Conservation (phyloP, 2,329 filamentous ascomycete genomes). For the Chaetomium sp. region DNA sequence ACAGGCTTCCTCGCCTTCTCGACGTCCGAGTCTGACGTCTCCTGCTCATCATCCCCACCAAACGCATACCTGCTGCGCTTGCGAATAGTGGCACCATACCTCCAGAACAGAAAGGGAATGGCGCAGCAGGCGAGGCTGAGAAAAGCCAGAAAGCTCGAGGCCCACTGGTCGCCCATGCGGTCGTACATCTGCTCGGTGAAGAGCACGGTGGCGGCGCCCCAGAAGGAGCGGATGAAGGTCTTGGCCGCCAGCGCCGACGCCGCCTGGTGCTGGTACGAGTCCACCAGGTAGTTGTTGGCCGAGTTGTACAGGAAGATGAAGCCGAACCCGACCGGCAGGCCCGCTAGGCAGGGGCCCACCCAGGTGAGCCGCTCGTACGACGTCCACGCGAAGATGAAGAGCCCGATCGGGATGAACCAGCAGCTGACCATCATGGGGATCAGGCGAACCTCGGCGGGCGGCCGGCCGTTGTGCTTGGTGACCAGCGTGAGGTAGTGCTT, state of each 20-base stretch:
- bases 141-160: constrained; percentile 70
- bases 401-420: constrained; percentile 66
- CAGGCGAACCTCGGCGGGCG: constrained; percentile 75
- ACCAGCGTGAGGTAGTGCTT: constrained; percentile 73
- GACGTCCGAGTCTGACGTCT: constrained; percentile 39
- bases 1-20: constrained; percentile 42
- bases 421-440: constrained; percentile 81
- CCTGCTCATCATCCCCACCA: constrained; percentile 55
- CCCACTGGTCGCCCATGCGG: constrained; percentile 74
- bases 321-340: constrained; percentile 73
- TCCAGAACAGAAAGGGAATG: constrained; percentile 83
- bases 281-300: constrained; percentile 72
- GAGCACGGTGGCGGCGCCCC: constrained; percentile 75
- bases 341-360: constrained; percentile 72
- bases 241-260: constrained; percentile 81
- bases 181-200: constrained; percentile 83
- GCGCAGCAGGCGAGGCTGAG: constrained; percentile 75
- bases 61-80: constrained; percentile 73
- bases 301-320: constrained; percentile 85
- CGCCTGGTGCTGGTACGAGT: constrained; percentile 69
- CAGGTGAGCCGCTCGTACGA: constrained; percentile 68
- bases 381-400: constrained; percentile 62
- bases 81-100: constrained; percentile 71
- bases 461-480: constrained; percentile 66
- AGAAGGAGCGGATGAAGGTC: constrained; percentile 77